Evolutionary conservation across 768 basidiomycete species (phyloP), one percentile per base, ranked within the genome.

Genomic region (Gloeostereum incarnatum): DNA sequence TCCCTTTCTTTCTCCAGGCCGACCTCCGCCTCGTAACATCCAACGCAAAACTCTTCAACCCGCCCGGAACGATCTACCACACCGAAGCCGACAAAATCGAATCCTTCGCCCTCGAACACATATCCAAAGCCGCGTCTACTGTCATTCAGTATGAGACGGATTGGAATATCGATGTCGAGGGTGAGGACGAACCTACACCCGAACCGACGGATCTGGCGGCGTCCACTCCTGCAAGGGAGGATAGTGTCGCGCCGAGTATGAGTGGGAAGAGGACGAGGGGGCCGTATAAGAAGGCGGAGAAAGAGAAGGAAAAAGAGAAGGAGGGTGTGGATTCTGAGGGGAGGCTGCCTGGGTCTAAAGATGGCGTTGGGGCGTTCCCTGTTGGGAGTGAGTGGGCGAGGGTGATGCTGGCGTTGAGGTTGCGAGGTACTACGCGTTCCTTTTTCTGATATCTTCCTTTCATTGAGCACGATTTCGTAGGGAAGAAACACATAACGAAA

Each of bases 61-160:
- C 78, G 3, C 75, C 77, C 2, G 81, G 75, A 1, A 73, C 78
- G 1, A 81, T 89, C 18, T 88, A 86, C 48, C 52, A 83, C 52
- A 69, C 62, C 4, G 86, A 89, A 53, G 86, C 86, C 0, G 81
- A 82, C 21, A 63, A 75, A 27, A 68, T 89, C 19, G 81, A 86
- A 47, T 44, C 54, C 0, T 88, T 75, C 73, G 82, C 73, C 1
- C 61, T 83, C 10, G 83, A 88, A 5, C 81, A 83, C 45, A 85
- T 89, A 48, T 52, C 70, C 32, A 80, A 78, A 45, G 81, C 80
- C 0, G 66, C 82, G 2, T 61, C 73, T 0, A 81, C 76, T 11
- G 85, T 87, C 29, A 84, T 87, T 41, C 83, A 87, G 40, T 81
- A 80, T 52, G 84, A 87, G 59, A 76, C 80, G 1, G 81, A 86